A percentile compares a stretch with the other conserved stretches of the same genome.
These are phyloP conservation scores for Globisporangium yorkense DNA, from an alignment of 352 stramenopile genomes.

Conservation along the genomic window DNA sequence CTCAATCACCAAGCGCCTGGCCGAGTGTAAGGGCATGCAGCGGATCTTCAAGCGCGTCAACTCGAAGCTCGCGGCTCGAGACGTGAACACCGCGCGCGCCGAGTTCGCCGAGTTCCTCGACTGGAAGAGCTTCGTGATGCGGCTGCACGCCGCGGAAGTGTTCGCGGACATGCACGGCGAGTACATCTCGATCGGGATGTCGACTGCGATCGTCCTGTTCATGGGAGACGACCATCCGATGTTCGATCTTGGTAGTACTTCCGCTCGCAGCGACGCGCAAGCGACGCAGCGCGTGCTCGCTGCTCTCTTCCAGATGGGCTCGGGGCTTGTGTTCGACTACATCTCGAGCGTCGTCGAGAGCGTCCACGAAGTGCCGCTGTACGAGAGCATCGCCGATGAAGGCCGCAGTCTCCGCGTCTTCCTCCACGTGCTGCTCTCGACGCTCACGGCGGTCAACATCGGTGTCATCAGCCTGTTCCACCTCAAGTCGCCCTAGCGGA, in stretches of 20 bases:
- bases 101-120: constrained; percentile 34
- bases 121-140: constrained; percentile 27
- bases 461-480: constrained; percentile 16
- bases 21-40: constrained; percentile 21
- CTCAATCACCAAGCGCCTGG: constrained; percentile 16
- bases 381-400: constrained; percentile 26
- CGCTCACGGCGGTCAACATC: constrained; percentile 22
- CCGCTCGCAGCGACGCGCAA: background rate
- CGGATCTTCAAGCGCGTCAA: constrained; percentile 28
- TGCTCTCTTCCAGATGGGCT: constrained; percentile 11
- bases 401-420: constrained; percentile 17
- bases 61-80: constrained; percentile 17
- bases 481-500: constrained; percentile 1
- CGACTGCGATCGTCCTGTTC: constrained; percentile 19
- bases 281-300: constrained; percentile 7
- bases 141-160: constrained; percentile 35
- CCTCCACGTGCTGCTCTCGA: constrained; percentile 19
- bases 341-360: constrained; percentile 28
- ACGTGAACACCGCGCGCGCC: constrained; percentile 17
- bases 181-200: constrained; percentile 36
- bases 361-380: constrained; percentile 32
- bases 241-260: constrained; percentile 10
- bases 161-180: constrained; percentile 47
- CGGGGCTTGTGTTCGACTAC: constrained; percentile 25
- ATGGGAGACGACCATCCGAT: constrained; percentile 17